phyloP scores from a whole-genome alignment of 345 rosid species.

The Lumnitzera littorea region DNA sequence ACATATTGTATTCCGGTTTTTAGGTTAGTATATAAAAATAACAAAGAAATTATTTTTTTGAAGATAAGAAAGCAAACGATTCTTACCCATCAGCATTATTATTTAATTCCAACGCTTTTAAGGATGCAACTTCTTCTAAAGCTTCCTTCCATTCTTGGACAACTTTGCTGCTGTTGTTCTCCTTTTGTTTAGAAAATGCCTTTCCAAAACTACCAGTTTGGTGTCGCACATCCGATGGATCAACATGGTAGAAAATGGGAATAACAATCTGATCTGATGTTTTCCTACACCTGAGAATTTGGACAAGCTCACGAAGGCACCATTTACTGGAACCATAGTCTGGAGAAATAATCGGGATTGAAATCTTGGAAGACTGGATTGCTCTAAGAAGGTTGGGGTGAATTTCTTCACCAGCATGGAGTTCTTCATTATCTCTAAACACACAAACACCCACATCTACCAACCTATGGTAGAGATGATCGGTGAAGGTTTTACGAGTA shows the following conservation, averaged over 20 bases:
- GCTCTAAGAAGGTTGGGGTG: background rate
- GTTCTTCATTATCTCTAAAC: background rate
- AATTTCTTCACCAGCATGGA: background rate
- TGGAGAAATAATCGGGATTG: background rate
- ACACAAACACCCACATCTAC: background rate
- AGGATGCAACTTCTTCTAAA: too few species aligned
- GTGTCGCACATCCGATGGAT: too few species aligned
- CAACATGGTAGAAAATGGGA: too few species aligned
- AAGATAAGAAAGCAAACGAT: too few species aligned
- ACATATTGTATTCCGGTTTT: background rate
- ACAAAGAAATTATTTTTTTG: too few species aligned
- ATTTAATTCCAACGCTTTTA: background rate
- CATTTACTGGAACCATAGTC: slow-evolving; percentile 4
- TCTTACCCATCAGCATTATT: background rate
- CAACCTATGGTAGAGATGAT: slow-evolving; percentile 1
- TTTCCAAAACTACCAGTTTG: too few species aligned
- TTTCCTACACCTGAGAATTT: background rate
- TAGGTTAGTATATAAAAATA: too few species aligned
- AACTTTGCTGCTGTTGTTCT: too few species aligned
- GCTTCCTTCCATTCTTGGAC: too few species aligned
- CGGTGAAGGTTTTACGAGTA: background rate
- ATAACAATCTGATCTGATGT: background rate
- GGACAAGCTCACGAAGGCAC: background rate
- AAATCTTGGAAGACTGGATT: background rate
- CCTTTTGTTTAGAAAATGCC: too few species aligned